Conservation (phyloP, 352 stramenopile genomes). For the Phytophthora pistaciae region DNA sequence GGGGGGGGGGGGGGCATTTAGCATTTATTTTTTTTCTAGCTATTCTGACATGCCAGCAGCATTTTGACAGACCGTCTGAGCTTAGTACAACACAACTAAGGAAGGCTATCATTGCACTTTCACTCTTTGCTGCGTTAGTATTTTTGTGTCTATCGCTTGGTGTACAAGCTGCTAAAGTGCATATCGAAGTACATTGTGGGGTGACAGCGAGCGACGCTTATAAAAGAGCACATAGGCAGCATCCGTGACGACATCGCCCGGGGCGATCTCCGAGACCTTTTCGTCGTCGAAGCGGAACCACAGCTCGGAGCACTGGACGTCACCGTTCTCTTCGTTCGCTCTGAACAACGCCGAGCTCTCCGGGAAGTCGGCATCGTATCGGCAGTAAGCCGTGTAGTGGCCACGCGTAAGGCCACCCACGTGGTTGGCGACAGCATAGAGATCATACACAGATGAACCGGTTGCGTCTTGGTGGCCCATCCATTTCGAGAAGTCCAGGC, state of each 20-base stretch:
- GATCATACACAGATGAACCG: constrained; percentile 85
- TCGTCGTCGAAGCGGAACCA: constrained; percentile 91
- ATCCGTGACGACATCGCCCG: constrained; percentile 79
- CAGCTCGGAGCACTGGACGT: constrained; percentile 64
- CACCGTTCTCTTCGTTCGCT: constrained; percentile 27
- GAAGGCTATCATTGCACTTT: constrained; percentile 11
- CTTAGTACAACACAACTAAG: no score
- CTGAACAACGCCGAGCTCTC: constrained; percentile 68
- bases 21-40: no score
- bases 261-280: constrained; percentile 78
- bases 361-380: constrained; percentile 76
- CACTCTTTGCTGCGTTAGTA: constrained; percentile 1
- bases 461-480: constrained; percentile 49
- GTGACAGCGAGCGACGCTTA: constrained; percentile 79
- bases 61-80: no score
- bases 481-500: constrained; percentile 83
- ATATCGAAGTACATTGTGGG: constrained; percentile 78
- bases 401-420: constrained; percentile 94
- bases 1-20: no score
- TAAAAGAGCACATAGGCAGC: constrained; percentile 94
- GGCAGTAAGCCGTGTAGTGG: constrained; percentile 94
- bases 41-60: no score
- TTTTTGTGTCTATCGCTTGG: constrained; percentile 19
- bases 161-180: constrained; percentile 43
- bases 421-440: constrained; percentile 99